Conservation (phyloP, 2,329 filamentous ascomycete genomes). For the Trichoderma arundinaceum region DNA sequence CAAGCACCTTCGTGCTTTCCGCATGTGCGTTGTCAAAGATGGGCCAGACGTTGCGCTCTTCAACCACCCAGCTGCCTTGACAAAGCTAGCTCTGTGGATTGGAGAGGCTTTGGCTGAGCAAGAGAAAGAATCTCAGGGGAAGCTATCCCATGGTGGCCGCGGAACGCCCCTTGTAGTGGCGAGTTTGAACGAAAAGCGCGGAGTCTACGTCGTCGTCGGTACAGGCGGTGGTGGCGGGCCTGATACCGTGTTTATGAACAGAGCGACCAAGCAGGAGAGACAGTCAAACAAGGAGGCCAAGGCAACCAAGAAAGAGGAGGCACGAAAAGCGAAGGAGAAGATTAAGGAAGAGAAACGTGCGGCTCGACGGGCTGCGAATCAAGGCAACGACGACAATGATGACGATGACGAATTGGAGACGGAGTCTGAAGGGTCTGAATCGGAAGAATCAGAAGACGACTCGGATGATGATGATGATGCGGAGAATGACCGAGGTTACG, state of each 20-base stretch:
- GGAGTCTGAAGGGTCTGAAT: slow-evolving; percentile 51
- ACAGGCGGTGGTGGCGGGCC: slow-evolving; percentile 85
- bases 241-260: slow-evolving; percentile 70
- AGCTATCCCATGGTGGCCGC: slow-evolving; percentile 69
- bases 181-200: slow-evolving; percentile 82
- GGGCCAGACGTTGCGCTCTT: slow-evolving; percentile 91
- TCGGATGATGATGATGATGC: slow-evolving; percentile 60
- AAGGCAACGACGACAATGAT: slow-evolving; percentile 54
- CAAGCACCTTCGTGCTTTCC: slow-evolving; percentile 87
- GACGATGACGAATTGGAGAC: slow-evolving; percentile 56
- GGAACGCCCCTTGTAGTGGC: slow-evolving; percentile 89
- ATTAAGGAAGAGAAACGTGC: slow-evolving; percentile 66
- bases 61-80: slow-evolving; percentile 88
- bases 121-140: slow-evolving; percentile 76
- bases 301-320: slow-evolving; percentile 65
- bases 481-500: slow-evolving; percentile 67
- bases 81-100: slow-evolving; percentile 93
- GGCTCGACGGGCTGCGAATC: slow-evolving; percentile 56
- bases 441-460: slow-evolving; percentile 52
- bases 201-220: slow-evolving; percentile 91
- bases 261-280: slow-evolving; percentile 67
- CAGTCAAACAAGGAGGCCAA: slow-evolving; percentile 68
- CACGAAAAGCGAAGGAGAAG: slow-evolving; percentile 61
- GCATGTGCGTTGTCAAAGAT: slow-evolving; percentile 95
- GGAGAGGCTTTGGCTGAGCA: slow-evolving; percentile 90